Percentiles rank a stretch among this genome's conserved stretches.
Conservation (phyloP, 108 stramenopile genomes). For the Skeletonema marinoi region DNA sequence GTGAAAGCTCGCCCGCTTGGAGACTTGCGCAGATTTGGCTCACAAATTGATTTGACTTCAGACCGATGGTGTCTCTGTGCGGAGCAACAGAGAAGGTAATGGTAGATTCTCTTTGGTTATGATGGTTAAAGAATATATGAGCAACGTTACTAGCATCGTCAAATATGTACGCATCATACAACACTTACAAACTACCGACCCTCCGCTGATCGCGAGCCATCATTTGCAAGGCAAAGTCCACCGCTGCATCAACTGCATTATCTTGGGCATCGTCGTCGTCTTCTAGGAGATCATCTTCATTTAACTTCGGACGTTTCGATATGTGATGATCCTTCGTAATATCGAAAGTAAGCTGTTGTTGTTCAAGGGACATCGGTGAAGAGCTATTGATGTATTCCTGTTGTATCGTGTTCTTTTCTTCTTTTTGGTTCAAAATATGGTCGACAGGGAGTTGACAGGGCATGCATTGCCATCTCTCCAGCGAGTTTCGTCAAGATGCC, state of each 20-base stretch:
- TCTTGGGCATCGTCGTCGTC: slow-evolving; percentile 17
- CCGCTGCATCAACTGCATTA: slow-evolving; percentile 10
- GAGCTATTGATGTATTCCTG: no score
- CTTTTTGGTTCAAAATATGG: not conserved
- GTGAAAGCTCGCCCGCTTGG: slow-evolving; percentile 25
- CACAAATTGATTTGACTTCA: slow-evolving; percentile 25
- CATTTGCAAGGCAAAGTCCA: slow-evolving; percentile 32
- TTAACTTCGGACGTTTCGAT: slow-evolving; percentile 14
- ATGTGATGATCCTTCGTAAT: not conserved
- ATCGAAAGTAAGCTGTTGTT: not conserved
- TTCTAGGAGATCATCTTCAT: not conserved
- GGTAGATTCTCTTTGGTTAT: slow-evolving; percentile 4
- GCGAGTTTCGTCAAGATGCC: not conserved
- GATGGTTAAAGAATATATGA: no score
- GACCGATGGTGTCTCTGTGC: slow-evolving; percentile 29
- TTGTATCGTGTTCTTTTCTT: not conserved
- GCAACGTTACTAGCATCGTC: no score
- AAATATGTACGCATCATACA: no score
- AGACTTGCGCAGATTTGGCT: slow-evolving; percentile 39
- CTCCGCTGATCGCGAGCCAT: slow-evolving; percentile 1
- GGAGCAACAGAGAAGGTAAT: slow-evolving; percentile 30
- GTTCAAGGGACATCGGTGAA: not conserved
- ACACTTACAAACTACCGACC: not conserved
- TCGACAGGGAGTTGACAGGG: not conserved
- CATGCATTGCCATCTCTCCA: no score